These are phyloP conservation scores for Phialophora macrospora DNA, from an alignment of 2,329 filamentous ascomycete genomes.

Conservation along the genomic window DNA sequence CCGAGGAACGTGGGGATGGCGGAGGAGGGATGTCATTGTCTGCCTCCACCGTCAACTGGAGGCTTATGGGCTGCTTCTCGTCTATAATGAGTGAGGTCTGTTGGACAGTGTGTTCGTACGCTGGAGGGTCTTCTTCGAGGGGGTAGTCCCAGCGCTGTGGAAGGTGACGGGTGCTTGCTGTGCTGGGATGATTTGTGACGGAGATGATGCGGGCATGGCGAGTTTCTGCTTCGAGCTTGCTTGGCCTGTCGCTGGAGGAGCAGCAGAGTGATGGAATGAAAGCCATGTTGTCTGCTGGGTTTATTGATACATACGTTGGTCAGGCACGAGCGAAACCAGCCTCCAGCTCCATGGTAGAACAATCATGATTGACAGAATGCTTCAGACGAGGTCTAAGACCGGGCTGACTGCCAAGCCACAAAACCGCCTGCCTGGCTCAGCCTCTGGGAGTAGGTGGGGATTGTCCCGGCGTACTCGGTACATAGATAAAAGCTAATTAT, in stretches of 20 bases:
- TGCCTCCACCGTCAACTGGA: slow-evolving; percentile 15
- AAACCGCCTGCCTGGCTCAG: slow-evolving; percentile 11
- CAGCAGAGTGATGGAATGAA: slow-evolving; percentile 25
- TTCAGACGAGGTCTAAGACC: neutral
- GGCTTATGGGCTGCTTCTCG: slow-evolving; percentile 26
- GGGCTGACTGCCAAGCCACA: slow-evolving; percentile 11
- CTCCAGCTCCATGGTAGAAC: neutral
- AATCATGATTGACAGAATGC: neutral
- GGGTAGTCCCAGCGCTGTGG: slow-evolving; percentile 9
- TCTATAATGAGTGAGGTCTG: slow-evolving; percentile 22
- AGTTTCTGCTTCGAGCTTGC: slow-evolving; percentile 27
- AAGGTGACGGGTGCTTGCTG: slow-evolving; percentile 11
- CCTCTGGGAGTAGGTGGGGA: neutral
- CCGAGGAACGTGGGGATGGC: slow-evolving; percentile 33
- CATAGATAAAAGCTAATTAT: neutral
- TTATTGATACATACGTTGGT: neutral
- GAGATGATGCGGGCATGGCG: slow-evolving; percentile 32
- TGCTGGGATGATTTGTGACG: slow-evolving; percentile 10
- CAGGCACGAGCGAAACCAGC: neutral
- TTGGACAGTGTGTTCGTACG: slow-evolving; percentile 27
- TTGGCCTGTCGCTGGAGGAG: slow-evolving; percentile 18
- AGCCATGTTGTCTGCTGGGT: neutral
- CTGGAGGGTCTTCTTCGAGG: slow-evolving; percentile 28
- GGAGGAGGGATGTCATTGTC: slow-evolving; percentile 19
- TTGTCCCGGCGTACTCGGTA: neutral